Base-by-base conservation (phyloP, 495 filamentous ascomycete genomes). In the Aspergillus nidulans region DNA sequence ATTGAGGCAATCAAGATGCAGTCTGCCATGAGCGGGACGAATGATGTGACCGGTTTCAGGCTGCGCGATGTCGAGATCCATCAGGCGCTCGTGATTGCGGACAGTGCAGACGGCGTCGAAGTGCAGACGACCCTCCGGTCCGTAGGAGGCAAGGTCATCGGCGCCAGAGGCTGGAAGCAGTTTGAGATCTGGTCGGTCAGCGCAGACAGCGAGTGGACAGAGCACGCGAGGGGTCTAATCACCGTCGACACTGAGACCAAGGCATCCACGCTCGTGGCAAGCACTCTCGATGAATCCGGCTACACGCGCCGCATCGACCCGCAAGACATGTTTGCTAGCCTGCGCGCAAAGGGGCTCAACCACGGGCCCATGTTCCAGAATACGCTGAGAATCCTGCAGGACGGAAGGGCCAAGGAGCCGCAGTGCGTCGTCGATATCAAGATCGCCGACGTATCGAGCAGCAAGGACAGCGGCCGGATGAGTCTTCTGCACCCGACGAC, bases 1-100 rank as follows among this genome's bases (percentile, higher is more conserved):
- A 59, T 85, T 1, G 83, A 87, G 59, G 81, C 77, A 0, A 62
- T 66, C 39, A 34, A 34, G 9, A 28, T 28, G 26, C 26, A 28
- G 9, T 4, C 26, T 28, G 26, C 26, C 4, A 28, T 28, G 9
- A 7, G 2, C 10, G 10, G 4, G 2, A 7, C 10, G 2, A 2
- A 13, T 2, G 9, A 34, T 2, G 30, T 34, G 30, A 34, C 30
- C 9, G 10, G 30, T 2, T 6, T 34, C 4, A 7, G 2, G 30
- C 30, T 34, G 10, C 30, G 30, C 2, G 30, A 34, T 6, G 4
- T 34, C 30, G 6, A 34, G 6, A 13, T 34, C 30, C 4, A 34
- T 2, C 30, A 13, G 10, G 10, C 6, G 30, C 30, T 34, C 4
- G 30, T 34, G 8, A 13, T 34, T 13, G 6, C 4, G 2, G 10